Evolutionary conservation across 2,329 filamentous ascomycete species (phyloP).

Genomic region (Cyphellophora europaea): DNA sequence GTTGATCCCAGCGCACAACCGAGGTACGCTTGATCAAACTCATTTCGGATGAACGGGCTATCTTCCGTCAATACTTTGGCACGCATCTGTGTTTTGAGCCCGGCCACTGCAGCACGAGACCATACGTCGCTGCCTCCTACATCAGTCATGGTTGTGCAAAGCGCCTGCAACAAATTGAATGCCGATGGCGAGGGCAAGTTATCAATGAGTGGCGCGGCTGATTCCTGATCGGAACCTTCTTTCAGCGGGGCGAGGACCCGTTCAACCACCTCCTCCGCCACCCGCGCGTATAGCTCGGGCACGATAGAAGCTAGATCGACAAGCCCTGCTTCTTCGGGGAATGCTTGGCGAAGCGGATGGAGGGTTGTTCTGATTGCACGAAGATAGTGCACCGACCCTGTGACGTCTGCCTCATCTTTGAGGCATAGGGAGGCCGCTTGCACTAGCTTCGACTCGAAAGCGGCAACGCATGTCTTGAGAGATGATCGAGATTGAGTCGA

Average conservation of each 20-base stretch:
- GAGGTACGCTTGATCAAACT: conserved; percentile 15
- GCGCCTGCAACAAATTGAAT: conserved; percentile 11
- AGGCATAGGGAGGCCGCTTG: conserved; percentile 3
- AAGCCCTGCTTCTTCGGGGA: conserved; percentile 6
- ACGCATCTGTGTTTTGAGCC: conserved; percentile 9
- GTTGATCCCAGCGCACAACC: conserved; percentile 6
- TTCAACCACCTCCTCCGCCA: conserved; percentile 10
- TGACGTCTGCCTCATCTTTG: conserved; percentile 1
- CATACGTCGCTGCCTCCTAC: conserved; percentile 16
- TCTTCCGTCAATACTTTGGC: conserved; percentile 7
- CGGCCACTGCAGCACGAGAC: conserved; percentile 10
- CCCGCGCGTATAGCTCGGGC: conserved; percentile 6
- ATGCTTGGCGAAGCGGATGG: conserved; percentile 7
- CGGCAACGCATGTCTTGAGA: conserved; percentile 3
- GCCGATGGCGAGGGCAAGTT: conserved; percentile 15
- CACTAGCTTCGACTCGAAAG: conserved; percentile 6
- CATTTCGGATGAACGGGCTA: conserved; percentile 7
- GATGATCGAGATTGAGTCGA: conserved; percentile 3
- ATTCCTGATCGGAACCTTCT: conserved; percentile 1
- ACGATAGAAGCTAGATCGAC: conserved; percentile 4
- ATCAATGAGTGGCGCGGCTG: conserved; percentile 6
- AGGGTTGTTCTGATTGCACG: conserved; percentile 11
- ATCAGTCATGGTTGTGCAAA: conserved; percentile 16
- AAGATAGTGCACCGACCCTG: conserved; percentile 5
- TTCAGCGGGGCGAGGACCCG: conserved; percentile 5